phyloP scores from a whole-genome alignment of 345 rosid species.

The Acer yangbiense region DNA sequence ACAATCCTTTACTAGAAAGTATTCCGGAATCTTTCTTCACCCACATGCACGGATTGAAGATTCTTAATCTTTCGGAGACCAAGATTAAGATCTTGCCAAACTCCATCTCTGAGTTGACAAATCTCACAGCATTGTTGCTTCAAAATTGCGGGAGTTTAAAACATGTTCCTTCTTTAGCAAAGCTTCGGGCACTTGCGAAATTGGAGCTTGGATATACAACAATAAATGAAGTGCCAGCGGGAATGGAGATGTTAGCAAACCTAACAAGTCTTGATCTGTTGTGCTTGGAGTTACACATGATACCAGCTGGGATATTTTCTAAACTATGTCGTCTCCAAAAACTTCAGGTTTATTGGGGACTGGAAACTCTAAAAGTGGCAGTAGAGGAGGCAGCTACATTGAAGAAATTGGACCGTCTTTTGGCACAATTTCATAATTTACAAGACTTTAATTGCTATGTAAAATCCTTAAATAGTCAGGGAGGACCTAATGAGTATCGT shows the following conservation, averaged over 20 bases:
- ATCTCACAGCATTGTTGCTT: constrained; percentile 12
- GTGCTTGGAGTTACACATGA: not conserved
- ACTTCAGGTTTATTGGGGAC: not conserved
- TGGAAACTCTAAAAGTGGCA: not conserved
- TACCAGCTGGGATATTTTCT: constrained; percentile 19
- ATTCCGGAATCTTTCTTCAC: not conserved
- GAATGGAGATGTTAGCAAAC: not conserved
- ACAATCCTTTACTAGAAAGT: constrained; percentile 15
- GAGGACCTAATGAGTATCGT: not conserved
- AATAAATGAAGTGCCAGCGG: not conserved
- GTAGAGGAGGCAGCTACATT: constrained; percentile 13
- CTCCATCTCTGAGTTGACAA: constrained; percentile 10
- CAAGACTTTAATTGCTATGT: not conserved
- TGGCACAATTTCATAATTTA: not conserved
- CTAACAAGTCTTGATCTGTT: constrained; percentile 23
- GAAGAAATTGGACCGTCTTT: not conserved
- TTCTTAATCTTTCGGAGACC: too few relatives aligned
- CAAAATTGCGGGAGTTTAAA: not conserved
- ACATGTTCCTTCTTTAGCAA: constrained; percentile 6
- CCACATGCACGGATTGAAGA: too few relatives aligned
- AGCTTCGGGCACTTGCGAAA: not conserved
- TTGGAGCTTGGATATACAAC: not conserved
- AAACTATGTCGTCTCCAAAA: not conserved
- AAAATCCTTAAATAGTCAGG: not conserved
- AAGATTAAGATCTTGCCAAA: too few relatives aligned